Percentiles rank a stretch among this genome's conserved stretches.
These are phyloP conservation scores for Arabis hirsuta DNA, from an alignment of 345 rosid genomes.

Conservation along the genomic window DNA sequence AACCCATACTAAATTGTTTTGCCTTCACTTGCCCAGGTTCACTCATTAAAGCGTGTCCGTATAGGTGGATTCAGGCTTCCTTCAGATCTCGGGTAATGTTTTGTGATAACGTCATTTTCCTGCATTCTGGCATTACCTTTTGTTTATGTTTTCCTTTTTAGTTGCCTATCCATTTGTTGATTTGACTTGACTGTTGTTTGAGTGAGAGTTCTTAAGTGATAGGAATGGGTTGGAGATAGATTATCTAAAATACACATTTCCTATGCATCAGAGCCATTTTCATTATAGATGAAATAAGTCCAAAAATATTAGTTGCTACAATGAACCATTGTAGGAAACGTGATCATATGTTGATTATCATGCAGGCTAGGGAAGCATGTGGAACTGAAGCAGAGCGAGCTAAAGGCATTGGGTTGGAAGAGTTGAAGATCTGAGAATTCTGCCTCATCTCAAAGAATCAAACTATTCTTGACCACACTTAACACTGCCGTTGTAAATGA, in stretches of 20 bases:
- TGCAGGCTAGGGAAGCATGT: constrained; percentile 79
- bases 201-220: constrained; percentile 2
- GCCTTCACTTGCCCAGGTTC: constrained; percentile 55
- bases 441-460: constrained; percentile 5
- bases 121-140: neutral
- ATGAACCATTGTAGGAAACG: neutral
- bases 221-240: neutral
- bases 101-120: constrained; percentile 5
- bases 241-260: neutral
- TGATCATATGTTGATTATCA: constrained; percentile 15
- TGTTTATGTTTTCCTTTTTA: neutral
- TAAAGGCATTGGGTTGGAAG: constrained; percentile 80
- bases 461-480: neutral
- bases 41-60: constrained; percentile 77
- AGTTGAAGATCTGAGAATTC: constrained; percentile 24
- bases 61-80: constrained; percentile 96
- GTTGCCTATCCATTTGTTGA: neutral
- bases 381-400: constrained; percentile 68
- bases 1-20: constrained; percentile 1
- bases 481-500: too few species aligned
- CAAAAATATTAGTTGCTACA: neutral
- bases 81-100: constrained; percentile 81
- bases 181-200: neutral
- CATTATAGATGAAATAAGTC: neutral
- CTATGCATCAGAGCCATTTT: neutral